Evolutionary conservation across 345 rosid genomes (phyloP).

Genomic region (Theobroma cacao): DNA sequence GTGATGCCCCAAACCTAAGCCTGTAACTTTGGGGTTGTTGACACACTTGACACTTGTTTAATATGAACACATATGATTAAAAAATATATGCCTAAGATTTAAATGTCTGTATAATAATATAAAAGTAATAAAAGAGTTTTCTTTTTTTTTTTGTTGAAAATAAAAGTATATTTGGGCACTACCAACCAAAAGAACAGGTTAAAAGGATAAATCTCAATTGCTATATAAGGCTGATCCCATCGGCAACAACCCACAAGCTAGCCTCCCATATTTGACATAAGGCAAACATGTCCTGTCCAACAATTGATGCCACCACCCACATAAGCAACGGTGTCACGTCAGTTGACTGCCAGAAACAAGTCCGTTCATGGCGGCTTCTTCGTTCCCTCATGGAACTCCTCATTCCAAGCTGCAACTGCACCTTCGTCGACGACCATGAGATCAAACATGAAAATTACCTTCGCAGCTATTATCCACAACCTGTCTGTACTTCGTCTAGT

Average conservation of each 20-base stretch:
- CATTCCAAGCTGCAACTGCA: constrained; percentile 59
- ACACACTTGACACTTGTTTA: background rate
- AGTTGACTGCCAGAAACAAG: constrained; percentile 78
- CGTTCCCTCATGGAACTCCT: constrained; percentile 53
- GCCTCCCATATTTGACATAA: background rate
- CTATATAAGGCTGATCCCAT: constrained; percentile 15
- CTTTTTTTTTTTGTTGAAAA: background rate
- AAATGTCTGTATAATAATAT: background rate
- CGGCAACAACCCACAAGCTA: constrained; percentile 20
- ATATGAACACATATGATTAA: background rate
- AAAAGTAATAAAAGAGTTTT: background rate
- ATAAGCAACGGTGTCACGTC: constrained; percentile 42
- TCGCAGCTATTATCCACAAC: constrained; percentile 14
- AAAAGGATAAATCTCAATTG: background rate
- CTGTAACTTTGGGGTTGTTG: background rate
- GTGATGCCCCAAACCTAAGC: background rate
- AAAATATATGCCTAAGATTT: background rate
- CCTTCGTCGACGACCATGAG: constrained; percentile 24
- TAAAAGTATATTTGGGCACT: background rate
- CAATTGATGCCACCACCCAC: constrained; percentile 28
- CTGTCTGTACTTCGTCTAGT: constrained; percentile 27
- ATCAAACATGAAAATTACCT: constrained; percentile 23
- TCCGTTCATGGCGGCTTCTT: constrained; percentile 71
- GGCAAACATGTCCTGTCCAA: constrained; percentile 38
- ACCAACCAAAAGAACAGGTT: background rate